Conservation (phyloP, 371 early-diverging fungal species). For the Rhizopus stolonifer region DNA sequence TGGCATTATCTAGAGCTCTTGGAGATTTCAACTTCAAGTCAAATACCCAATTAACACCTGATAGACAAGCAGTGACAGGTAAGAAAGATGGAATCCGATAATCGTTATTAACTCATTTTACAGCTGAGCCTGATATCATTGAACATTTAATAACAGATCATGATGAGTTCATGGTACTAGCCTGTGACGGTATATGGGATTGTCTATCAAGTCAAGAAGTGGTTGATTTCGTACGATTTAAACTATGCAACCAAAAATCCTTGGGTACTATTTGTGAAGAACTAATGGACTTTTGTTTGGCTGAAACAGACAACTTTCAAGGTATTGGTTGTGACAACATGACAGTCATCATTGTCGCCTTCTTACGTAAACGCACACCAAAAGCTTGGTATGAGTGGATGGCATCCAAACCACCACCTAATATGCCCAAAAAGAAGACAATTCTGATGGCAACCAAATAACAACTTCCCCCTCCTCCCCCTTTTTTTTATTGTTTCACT, state of each 20-base stretch:
- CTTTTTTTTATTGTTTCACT: slow-evolving; percentile 19
- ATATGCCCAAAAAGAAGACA: slow-evolving; percentile 16
- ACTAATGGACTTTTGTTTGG: slow-evolving; percentile 86
- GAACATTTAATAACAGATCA: slow-evolving; percentile 59
- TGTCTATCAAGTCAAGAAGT: slow-evolving; percentile 86
- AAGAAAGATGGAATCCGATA: no score
- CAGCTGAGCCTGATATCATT: slow-evolving; percentile 79
- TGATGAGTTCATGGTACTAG: slow-evolving; percentile 90
- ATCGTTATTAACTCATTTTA: no score
- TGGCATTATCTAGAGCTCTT: slow-evolving; percentile 91
- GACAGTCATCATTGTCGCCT: slow-evolving; percentile 88
- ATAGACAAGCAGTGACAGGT: slow-evolving; percentile 88
- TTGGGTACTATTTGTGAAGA: slow-evolving; percentile 72
- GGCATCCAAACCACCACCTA: slow-evolving; percentile 22
- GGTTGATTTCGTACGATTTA: slow-evolving; percentile 70
- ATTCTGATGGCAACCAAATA: slow-evolving; percentile 12
- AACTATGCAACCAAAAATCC: slow-evolving; percentile 48
- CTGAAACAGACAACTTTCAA: slow-evolving; percentile 71
- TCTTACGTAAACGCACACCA: slow-evolving; percentile 67
- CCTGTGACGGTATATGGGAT: slow-evolving; percentile 98
- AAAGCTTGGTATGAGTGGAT: slow-evolving; percentile 65
- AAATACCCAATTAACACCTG: slow-evolving; percentile 67
- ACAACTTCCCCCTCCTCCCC: no score
- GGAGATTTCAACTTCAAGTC: slow-evolving; percentile 95
- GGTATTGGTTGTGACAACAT: slow-evolving; percentile 96